phyloP scores from a whole-genome alignment of 2,329 filamentous ascomycete genomes.

The Simplicillium aogashimaense region DNA sequence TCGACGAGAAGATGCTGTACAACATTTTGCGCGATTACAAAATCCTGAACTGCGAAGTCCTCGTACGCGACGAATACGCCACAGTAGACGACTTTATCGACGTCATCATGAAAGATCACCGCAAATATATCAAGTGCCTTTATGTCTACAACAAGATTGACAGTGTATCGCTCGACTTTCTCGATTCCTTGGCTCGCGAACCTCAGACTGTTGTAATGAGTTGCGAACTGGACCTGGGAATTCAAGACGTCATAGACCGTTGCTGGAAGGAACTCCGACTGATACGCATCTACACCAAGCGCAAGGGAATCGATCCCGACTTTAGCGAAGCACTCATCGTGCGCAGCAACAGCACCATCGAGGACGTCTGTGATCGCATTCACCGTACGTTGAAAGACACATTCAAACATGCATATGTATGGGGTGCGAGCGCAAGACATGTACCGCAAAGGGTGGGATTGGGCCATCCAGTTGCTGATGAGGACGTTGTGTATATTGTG shows the following conservation, averaged over 20 bases:
- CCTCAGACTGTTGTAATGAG: conserved; percentile 94
- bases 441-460: conserved; percentile 88
- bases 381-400: conserved; percentile 93
- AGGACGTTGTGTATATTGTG: conserved; percentile 60
- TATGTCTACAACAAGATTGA: conserved; percentile 99
- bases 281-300: conserved; percentile 93
- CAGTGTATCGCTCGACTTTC: conserved; percentile 82
- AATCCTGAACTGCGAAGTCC: conserved; percentile 92
- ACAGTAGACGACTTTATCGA: conserved; percentile 99
- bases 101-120: conserved; percentile 97
- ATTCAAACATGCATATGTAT: conserved; percentile 97
- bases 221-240: conserved; percentile 89
- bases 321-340: conserved; percentile 92
- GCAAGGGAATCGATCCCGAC: conserved; percentile 82
- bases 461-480: conserved; percentile 64
- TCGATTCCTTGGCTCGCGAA: conserved; percentile 86
- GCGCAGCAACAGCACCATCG: conserved; percentile 75
- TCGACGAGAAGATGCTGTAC: conserved; percentile 97
- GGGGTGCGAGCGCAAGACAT: conserved; percentile 93
- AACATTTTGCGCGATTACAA: conserved; percentile 98
- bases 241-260: conserved; percentile 85
- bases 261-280: conserved; percentile 90
- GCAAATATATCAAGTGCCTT: conserved; percentile 89
- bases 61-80: conserved; percentile 87
- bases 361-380: conserved; percentile 94